Evolutionary conservation across 495 filamentous ascomycete species (phyloP).

Genomic region (Penicillium psychrofluorescens): DNA sequence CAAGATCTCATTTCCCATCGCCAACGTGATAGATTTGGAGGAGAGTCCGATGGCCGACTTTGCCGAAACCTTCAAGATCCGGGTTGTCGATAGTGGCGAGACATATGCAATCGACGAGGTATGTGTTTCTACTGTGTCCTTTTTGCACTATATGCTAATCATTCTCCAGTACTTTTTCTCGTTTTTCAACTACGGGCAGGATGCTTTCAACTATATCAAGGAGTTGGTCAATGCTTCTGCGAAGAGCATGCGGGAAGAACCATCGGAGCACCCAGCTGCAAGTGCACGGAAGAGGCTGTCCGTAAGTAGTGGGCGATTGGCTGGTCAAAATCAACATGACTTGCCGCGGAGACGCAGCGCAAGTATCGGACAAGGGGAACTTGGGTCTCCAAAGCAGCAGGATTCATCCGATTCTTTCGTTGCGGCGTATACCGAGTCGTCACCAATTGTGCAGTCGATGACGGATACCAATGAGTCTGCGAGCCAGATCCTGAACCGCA

Average conservation of each 20-base stretch:
- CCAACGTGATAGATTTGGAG: slow-evolving; percentile 87
- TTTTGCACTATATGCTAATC: not conserved
- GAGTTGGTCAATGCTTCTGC: slow-evolving; percentile 62
- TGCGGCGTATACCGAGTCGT: slow-evolving; percentile 62
- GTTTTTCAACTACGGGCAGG: slow-evolving; percentile 82
- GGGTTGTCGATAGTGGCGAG: slow-evolving; percentile 86
- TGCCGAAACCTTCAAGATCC: slow-evolving; percentile 88
- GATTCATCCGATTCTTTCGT: slow-evolving; percentile 72
- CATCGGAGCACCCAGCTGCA: slow-evolving; percentile 7
- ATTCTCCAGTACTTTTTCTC: slow-evolving; percentile 85
- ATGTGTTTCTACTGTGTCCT: slow-evolving; percentile 14
- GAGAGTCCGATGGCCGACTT: slow-evolving; percentile 87
- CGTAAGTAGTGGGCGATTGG: slow-evolving; percentile 17
- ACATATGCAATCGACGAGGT: slow-evolving; percentile 95
- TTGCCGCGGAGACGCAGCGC: slow-evolving; percentile 43
- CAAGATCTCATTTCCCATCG: slow-evolving; percentile 86
- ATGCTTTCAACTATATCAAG: slow-evolving; percentile 74
- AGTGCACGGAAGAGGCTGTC: slow-evolving; percentile 20
- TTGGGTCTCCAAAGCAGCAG: slow-evolving; percentile 25
- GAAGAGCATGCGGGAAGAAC: slow-evolving; percentile 16
- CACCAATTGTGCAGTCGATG: slow-evolving; percentile 59
- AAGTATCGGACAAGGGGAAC: slow-evolving; percentile 43
- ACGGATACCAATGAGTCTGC: slow-evolving; percentile 72
- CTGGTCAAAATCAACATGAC: slow-evolving; percentile 10
- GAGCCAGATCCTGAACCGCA: slow-evolving; percentile 81